Evolutionary conservation across 176 grass and related monocot species (phyloP), one percentile per base, ranked within the genome.

Genomic region (Tillandsia fasciculata): DNA sequence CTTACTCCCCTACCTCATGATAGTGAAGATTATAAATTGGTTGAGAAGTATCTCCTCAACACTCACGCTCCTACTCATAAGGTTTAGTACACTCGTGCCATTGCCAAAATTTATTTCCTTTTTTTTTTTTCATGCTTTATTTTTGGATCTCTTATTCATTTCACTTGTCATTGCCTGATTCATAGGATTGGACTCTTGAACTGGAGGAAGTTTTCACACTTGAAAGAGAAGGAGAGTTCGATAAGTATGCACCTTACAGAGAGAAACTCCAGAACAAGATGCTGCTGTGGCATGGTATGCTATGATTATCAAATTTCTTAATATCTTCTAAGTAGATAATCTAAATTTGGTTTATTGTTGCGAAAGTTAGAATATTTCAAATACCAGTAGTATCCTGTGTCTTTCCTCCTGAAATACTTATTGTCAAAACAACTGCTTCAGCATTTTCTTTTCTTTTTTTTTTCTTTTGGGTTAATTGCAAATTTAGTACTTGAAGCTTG

Each of bases 51-150:
- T 76, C 88, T 96, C 28, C 78, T 87, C 50, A 92, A 89, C 54
- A 96, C 92, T 56, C 92, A 96, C 84, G 92, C 92, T 87, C 86
- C 88, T 73, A 92, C 88, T 5, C 92, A 96, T 81, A 96, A 96
- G 92, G 92, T 91, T 70, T 76, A 59, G 17, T 28, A 50, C 48
- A 70, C 26, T 49, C 63, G 11, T 79, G 82, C 51, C 51, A 10
- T 82, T 59, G 18, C 22, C n/a, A 23, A 48, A 23, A 23, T 65
- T 26, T 2, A 26, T 22, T 86, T 78, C 11, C 52, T 61, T 66
- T 48, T 12, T 0, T 78, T 64, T 20, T 3, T 42, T 42, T 42
- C 33, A 42, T 42, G 33, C 33, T 4, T 42, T 42, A 7, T 12
- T 48, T 15, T 42, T 53, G 54, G 52, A 78, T 67, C 74, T 61